Conservation (phyloP, 129 eudicot genomes). For the sunflower (Helianthus annuus) region DNA sequence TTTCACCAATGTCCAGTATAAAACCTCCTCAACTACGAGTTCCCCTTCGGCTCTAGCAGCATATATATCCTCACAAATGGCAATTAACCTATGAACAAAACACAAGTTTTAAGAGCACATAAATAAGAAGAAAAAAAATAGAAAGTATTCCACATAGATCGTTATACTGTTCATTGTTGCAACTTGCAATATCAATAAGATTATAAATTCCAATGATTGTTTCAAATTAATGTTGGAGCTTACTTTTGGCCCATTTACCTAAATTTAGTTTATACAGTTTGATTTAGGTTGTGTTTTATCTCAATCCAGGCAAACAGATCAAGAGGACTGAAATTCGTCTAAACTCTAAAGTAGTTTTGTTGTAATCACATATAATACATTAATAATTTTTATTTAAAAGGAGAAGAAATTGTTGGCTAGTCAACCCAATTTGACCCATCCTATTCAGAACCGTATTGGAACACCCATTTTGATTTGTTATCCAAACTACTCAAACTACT, state of each 20-base stretch:
- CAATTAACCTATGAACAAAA: conserved; percentile 62
- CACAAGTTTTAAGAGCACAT: conserved; percentile 3
- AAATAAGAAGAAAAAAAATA: neutral
- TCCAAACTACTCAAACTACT: neutral
- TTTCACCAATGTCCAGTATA: conserved; percentile 93
- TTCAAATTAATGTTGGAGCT: neutral
- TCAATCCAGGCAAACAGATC: neutral
- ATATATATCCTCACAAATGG: conserved; percentile 94
- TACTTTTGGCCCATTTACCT: neutral
- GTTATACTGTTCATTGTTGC: neutral
- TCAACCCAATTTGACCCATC: neutral
- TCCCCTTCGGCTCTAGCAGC: conserved; percentile 99
- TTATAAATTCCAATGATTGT: neutral
- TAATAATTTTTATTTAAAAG: neutral
- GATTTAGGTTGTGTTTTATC: conserved; percentile 3
- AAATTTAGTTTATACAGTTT: neutral
- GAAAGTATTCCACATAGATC: neutral
- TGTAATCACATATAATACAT: neutral
- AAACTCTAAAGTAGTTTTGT: neutral
- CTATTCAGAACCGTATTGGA: neutral
- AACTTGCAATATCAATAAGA: conserved; percentile 1
- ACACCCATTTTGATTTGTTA: neutral
- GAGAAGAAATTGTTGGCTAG: neutral
- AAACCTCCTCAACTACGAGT: conserved; percentile 88
- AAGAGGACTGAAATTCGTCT: neutral